These are phyloP conservation scores for Cylindrodendrum hubeiense DNA, from an alignment of 2,329 filamentous ascomycete species.

Conservation along the genomic window DNA sequence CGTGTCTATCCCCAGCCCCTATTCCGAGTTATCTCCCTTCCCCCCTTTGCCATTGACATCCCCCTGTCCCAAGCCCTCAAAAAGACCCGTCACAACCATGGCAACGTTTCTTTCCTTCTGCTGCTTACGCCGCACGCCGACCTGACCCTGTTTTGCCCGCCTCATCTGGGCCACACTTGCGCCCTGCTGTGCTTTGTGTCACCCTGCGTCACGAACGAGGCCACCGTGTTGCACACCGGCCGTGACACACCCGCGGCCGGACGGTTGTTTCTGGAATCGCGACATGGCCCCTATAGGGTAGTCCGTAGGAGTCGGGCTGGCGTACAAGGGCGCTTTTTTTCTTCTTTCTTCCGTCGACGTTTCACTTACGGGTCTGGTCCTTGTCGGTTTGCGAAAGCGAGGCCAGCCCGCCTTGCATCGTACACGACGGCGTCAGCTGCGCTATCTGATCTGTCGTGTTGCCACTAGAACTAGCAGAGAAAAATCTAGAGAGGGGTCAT, in stretches of 20 bases:
- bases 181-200: conserved; percentile 1
- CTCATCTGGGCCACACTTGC: neutral
- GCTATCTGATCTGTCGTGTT: conserved; percentile 39
- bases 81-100: neutral
- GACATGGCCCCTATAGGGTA: conserved; percentile 40
- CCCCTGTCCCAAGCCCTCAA: neutral
- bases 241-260: conserved; percentile 30
- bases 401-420: conserved; percentile 31
- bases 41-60: neutral
- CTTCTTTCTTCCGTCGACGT: conserved; percentile 1
- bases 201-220: neutral
- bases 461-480: conserved; percentile 7
- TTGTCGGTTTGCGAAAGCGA: conserved; percentile 33
- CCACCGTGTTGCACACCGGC: conserved; percentile 23
- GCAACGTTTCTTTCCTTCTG: neutral
- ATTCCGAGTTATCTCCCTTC: neutral
- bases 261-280: conserved; percentile 36
- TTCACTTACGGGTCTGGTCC: conserved; percentile 1
- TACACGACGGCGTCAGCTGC: conserved; percentile 38
- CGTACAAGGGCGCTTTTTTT: neutral
- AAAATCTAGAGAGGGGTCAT: neutral
- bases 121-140: conserved; percentile 15
- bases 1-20: neutral
- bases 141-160: conserved; percentile 3
- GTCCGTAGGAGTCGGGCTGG: conserved; percentile 8